Base-by-base conservation (phyloP, 202 grass and related monocot genomes). In the Zoysia matrella region DNA sequence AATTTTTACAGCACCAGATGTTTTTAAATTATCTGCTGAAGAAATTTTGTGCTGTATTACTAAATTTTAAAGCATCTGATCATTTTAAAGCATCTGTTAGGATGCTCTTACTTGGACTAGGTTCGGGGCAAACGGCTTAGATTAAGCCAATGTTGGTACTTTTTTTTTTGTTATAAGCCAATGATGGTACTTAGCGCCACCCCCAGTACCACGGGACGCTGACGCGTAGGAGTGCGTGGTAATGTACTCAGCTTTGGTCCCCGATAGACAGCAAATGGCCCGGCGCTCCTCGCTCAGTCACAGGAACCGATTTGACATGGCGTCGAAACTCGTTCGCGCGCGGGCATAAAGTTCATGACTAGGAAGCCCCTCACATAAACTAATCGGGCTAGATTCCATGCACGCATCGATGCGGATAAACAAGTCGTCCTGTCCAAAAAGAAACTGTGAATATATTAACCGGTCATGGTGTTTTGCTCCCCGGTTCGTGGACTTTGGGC, bases 371-470 rank as follows among this genome's bases (percentile, higher is more conserved):
- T 51, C 64, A 9, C 36, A 1, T 77, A 85, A 71, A 76, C 58
- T 22, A 81, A 72, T 11, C 50, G 39, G 71, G 39, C 77, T 81
- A 72, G 81, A 72, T 81, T 89, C 72, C 67, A 5, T 41, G 47
- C 51, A 9, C 6, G 16, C 66, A 47, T 36, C 6, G 14, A 36
- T 4, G 81, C 3, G 47, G 15, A 41, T 85, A 76, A 84, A 85
- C 71, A 76, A 72, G 8, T 2, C 4, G 2, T 36, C 11, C 3
- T 39, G 30, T 45, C 10, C 52, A 68, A 57, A 57, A 57, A 46
- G 65, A 13, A 11, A 47, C 8, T 15, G 5, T 0, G 16, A 57
- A 56, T 57, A 74, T 1, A 11, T 54, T 51, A 65, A 65, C 60
- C 2, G 0, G 47, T n/a, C 74, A 40, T 49, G 40, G 46, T 60